Conservation (phyloP, 2,329 filamentous ascomycete genomes). For the Akanthomyces muscarius region DNA sequence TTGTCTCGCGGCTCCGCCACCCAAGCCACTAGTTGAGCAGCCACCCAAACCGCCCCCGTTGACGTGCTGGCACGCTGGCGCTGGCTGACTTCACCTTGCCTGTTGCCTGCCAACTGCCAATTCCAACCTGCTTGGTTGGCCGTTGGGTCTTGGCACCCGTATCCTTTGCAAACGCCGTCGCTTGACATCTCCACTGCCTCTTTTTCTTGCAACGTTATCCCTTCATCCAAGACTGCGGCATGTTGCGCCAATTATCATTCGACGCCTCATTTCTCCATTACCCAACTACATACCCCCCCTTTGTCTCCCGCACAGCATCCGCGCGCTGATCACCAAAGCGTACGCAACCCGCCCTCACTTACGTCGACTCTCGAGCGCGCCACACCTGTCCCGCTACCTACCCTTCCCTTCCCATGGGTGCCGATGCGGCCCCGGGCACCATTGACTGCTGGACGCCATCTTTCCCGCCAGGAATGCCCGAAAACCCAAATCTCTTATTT, state of each 20-base stretch:
- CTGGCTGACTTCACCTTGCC: too few species aligned
- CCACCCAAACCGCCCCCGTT: background rate
- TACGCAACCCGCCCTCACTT: background rate
- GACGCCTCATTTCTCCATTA: background rate
- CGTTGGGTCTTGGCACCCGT: background rate
- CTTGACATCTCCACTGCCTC: background rate
- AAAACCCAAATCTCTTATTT: background rate
- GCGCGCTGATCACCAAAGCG: background rate
- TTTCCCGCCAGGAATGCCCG: background rate
- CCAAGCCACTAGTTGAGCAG: background rate
- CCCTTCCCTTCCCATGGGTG: background rate
- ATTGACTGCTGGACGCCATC: too few species aligned
- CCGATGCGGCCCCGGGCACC: constrained; percentile 3
- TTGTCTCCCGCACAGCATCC: background rate
- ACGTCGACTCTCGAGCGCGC: constrained; percentile 7
- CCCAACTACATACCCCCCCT: background rate
- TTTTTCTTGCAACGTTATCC: background rate
- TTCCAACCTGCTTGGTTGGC: too few species aligned
- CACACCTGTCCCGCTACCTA: background rate
- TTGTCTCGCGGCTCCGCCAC: background rate
- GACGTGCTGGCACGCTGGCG: too few species aligned
- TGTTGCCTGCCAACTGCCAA: too few species aligned
- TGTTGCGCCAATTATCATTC: background rate
- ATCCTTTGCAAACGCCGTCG: background rate
- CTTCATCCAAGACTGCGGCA: background rate